Conservation (phyloP, 1,139 yeast species). For the Hanseniaspora uvarum region DNA sequence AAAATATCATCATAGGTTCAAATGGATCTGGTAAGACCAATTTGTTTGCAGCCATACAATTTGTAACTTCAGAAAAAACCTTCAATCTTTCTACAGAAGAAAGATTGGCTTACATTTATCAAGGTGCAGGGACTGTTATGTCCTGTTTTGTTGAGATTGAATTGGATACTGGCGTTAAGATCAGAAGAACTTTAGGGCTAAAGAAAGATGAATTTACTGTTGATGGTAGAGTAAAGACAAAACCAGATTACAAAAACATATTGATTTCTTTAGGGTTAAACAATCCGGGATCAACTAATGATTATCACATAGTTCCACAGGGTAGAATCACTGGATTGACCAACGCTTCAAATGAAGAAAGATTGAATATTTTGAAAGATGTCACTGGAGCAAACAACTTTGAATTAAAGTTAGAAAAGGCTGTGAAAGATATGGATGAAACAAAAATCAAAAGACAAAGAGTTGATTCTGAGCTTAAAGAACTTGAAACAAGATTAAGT, state of each 20-base stretch:
- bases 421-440: conserved; percentile 66
- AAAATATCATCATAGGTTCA: conserved; percentile 86
- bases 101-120: conserved; percentile 78
- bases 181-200: conserved; percentile 82
- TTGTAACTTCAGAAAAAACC: conserved; percentile 84
- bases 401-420: conserved; percentile 69
- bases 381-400: conserved; percentile 94
- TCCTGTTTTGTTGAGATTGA: conserved; percentile 86
- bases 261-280: conserved; percentile 71
- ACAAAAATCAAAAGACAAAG: conserved; percentile 61
- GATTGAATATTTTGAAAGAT: conserved; percentile 70
- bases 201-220: conserved; percentile 81
- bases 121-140: conserved; percentile 85
- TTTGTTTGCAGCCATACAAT: conserved; percentile 89
- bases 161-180: conserved; percentile 70
- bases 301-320: conserved; percentile 95
- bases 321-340: conserved; percentile 81
- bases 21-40: conserved; percentile 97
- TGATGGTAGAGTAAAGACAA: conserved; percentile 67
- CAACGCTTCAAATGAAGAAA: conserved; percentile 75
- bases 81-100: conserved; percentile 82
- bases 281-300: conserved; percentile 57
- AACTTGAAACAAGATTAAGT: conserved; percentile 58
- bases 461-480: conserved; percentile 62
- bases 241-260: conserved; percentile 70